Evolutionary conservation across 139 green algal genomes (phyloP).

Genomic region (Micromonas commoda): DNA sequence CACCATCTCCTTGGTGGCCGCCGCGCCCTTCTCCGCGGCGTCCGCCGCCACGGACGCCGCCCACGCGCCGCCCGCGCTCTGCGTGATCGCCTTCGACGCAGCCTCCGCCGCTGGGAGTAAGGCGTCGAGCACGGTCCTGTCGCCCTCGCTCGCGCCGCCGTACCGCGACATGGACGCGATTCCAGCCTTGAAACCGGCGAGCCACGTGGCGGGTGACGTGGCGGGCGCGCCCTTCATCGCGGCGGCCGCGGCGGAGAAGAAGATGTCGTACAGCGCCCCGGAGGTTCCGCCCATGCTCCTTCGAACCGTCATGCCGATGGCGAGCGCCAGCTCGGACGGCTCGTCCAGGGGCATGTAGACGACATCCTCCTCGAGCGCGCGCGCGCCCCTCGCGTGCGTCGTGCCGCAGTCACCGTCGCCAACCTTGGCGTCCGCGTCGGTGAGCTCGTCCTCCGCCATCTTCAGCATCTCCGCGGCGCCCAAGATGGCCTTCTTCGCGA

Average conservation of each 20-base stretch:
- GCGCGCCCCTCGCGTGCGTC: slow-evolving; percentile 54
- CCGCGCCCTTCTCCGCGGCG: slow-evolving; percentile 18
- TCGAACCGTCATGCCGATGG: neutral
- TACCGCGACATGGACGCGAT: slow-evolving; percentile 25
- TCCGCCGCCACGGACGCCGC: neutral
- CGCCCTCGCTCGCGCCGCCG: slow-evolving; percentile 27
- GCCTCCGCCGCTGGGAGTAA: slow-evolving; percentile 23
- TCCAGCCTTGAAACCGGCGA: neutral
- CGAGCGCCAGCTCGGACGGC: neutral
- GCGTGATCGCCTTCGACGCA: neutral
- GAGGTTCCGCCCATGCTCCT: slow-evolving; percentile 30
- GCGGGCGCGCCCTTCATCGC: neutral
- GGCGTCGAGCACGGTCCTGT: slow-evolving; percentile 39
- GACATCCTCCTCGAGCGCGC: neutral
- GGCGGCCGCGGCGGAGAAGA: slow-evolving; percentile 23
- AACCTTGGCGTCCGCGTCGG: slow-evolving; percentile 39
- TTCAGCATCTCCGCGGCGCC: slow-evolving; percentile 40
- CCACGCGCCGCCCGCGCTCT: neutral
- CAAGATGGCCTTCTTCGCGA: slow-evolving; percentile 19
- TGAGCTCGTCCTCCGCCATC: slow-evolving; percentile 7
- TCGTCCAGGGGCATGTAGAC: neutral
- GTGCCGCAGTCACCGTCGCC: slow-evolving; percentile 81
- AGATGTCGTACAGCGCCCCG: slow-evolving; percentile 34
- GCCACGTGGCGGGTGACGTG: neutral
- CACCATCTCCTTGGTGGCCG: slow-evolving; percentile 19